A percentile compares a stretch with the other conserved stretches of the same genome.
Conservation (phyloP, 2,329 filamentous ascomycete species). For the Ceratocystis variospora region DNA sequence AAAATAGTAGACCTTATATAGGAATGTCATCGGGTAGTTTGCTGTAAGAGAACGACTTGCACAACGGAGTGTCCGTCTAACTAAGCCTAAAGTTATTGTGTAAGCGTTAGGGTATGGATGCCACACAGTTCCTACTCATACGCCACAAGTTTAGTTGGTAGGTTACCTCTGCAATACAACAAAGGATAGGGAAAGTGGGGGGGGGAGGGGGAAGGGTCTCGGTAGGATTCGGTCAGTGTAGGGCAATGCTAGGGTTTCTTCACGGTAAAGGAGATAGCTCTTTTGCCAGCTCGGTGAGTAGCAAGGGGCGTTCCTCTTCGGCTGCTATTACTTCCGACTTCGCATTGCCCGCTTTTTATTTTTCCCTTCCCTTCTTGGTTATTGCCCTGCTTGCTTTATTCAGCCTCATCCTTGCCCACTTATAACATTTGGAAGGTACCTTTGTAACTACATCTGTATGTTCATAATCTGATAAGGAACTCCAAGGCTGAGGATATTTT, state of each 20-base stretch:
- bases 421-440: background rate
- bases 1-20: background rate
- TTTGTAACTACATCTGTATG: background rate
- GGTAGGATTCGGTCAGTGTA: background rate
- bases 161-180: background rate
- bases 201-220: background rate
- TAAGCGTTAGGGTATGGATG: background rate
- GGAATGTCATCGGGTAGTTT: background rate
- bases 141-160: background rate
- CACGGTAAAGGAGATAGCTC: background rate
- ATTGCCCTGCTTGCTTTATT: background rate
- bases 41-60: background rate
- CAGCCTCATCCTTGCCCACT: background rate
- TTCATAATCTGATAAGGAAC: background rate
- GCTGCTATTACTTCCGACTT: background rate
- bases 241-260: background rate
- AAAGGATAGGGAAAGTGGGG: background rate
- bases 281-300: background rate
- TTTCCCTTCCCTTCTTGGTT: background rate
- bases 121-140: background rate
- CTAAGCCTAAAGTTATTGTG: background rate
- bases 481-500: background rate
- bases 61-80: background rate
- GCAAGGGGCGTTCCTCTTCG: background rate
- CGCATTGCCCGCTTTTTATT: background rate